phyloP scores from a whole-genome alignment of 1,284 basidiomycete genomes.

The Gomphus bonarii region DNA sequence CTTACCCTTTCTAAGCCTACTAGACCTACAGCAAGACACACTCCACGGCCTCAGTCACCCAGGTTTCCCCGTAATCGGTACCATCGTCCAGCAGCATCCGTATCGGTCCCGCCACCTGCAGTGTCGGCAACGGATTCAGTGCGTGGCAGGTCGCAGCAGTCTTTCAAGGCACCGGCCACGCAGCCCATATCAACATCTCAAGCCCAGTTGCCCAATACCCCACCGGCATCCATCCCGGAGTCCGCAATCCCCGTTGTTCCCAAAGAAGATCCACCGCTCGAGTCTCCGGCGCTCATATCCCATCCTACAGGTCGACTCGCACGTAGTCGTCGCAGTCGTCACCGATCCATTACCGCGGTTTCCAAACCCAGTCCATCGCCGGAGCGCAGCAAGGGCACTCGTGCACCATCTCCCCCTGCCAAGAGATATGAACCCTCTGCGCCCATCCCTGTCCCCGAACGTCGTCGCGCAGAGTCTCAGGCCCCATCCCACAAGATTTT shows the following conservation, averaged over 20 bases:
- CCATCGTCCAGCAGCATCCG: background rate
- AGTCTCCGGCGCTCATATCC: background rate
- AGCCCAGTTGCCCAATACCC: background rate
- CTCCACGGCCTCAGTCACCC: conserved; percentile 8
- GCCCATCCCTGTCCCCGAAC: conserved; percentile 6
- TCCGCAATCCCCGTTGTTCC: background rate
- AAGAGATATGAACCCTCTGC: background rate
- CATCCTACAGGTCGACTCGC: background rate
- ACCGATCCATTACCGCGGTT: conserved; percentile 3
- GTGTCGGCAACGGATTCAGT: background rate
- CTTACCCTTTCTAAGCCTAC: conserved; percentile 7
- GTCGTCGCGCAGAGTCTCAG: conserved; percentile 1
- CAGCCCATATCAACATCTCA: background rate
- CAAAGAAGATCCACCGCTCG: background rate
- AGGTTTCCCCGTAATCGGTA: conserved; percentile 2
- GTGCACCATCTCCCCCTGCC: background rate
- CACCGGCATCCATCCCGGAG: background rate
- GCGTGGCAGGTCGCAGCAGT: background rate
- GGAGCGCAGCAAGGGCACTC: background rate
- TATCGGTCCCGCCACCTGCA: background rate
- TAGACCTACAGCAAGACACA: background rate
- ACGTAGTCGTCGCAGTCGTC: conserved; percentile 6
- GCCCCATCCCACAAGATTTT: background rate
- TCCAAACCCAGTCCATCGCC: background rate
- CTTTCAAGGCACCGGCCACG: background rate